These are phyloP conservation scores for Botrytis tulipae DNA, from an alignment of 2,329 filamentous ascomycete species.

Conservation along the genomic window DNA sequence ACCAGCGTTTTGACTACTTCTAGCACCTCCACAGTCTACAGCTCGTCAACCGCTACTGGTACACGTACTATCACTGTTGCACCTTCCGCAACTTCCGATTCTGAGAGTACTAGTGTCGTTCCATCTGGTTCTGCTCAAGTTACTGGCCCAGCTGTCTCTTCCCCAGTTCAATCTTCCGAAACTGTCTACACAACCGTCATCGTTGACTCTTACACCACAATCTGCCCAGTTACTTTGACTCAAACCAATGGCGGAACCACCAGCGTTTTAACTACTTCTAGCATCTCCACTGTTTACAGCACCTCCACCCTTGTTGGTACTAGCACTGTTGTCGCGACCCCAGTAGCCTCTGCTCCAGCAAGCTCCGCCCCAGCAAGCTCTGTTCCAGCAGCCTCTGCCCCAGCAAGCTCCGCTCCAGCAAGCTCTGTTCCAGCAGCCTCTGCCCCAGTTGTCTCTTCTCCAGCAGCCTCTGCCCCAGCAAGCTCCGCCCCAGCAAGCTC, in stretches of 20 bases:
- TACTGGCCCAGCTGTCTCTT: not conserved
- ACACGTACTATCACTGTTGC: not conserved
- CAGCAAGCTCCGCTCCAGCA: too few species aligned
- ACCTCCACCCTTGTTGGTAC: not conserved
- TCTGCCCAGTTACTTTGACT: conserved; percentile 5
- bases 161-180: not conserved
- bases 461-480: not conserved
- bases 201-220: not conserved
- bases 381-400: too few species aligned
- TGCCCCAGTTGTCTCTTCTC: not conserved
- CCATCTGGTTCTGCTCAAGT: not conserved
- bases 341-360: not conserved
- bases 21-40: conserved; percentile 3
- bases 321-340: not conserved
- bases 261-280: not conserved
- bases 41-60: not conserved
- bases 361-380: too few species aligned
- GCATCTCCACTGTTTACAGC: not conserved
- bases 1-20: conserved; percentile 2
- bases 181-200: not conserved
- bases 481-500: not conserved
- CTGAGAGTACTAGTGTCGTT: not conserved
- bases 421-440: too few species aligned
- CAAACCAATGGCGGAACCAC: not conserved
- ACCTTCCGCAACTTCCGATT: not conserved